Evolutionary conservation across 2,329 filamentous ascomycete species (phyloP).

Genomic region (Aspergillus sp.): DNA sequence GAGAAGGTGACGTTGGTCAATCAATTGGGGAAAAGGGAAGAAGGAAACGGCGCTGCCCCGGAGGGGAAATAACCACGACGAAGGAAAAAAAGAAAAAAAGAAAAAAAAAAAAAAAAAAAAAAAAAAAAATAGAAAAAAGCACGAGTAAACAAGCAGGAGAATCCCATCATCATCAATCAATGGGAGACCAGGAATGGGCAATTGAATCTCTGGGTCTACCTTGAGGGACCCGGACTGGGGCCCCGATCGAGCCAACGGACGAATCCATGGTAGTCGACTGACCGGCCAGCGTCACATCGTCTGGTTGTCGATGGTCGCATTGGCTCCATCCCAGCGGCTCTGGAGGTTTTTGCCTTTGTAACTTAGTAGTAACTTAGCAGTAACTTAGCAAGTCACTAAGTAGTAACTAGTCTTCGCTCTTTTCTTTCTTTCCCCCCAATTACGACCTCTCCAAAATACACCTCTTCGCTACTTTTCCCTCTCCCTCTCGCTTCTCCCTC

Average conservation of each 20-base stretch:
- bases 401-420: not conserved
- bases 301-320: slow-evolving; percentile 39
- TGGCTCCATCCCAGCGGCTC: slow-evolving; percentile 20
- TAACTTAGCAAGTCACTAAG: too few species aligned
- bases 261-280: slow-evolving; percentile 14
- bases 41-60: not conserved
- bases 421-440: slow-evolving; percentile 1
- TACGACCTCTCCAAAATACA: not conserved
- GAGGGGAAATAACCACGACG: slow-evolving; percentile 9
- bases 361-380: too few species aligned
- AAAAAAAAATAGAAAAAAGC: too few species aligned
- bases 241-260: not conserved
- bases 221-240: not conserved
- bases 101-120: too few species aligned
- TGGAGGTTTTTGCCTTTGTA: not conserved
- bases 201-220: not conserved
- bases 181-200: too few species aligned
- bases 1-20: slow-evolving; percentile 8
- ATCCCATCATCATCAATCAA: not conserved
- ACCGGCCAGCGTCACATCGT: slow-evolving; percentile 37
- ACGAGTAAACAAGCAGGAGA: not conserved
- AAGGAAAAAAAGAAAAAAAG: not conserved
- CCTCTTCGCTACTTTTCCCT: not conserved
- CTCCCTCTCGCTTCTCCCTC: slow-evolving; percentile 3
- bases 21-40: not conserved